Evolutionary conservation across 2,329 filamentous ascomycete genomes (phyloP).

Genomic region (Rhynchosporium agropyri): DNA sequence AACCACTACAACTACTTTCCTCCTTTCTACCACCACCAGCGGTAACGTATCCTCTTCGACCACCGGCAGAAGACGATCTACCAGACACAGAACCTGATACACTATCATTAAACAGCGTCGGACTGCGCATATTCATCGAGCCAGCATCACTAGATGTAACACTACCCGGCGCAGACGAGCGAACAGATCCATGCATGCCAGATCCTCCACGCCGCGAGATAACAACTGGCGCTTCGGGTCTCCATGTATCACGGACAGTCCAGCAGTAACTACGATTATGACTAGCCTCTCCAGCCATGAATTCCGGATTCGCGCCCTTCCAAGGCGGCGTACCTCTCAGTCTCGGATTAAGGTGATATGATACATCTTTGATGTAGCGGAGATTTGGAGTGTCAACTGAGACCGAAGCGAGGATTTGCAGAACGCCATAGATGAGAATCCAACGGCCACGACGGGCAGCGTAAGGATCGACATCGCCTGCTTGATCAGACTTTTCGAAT

Average conservation of each 20-base stretch:
- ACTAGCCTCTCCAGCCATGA: constrained; percentile 34
- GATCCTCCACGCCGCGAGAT: constrained; percentile 7
- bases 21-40: not conserved
- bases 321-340: constrained; percentile 58
- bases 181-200: constrained; percentile 6
- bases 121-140: constrained; percentile 20
- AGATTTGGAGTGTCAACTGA: constrained; percentile 59
- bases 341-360: constrained; percentile 59
- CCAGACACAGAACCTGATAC: constrained; percentile 7
- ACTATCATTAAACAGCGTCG: constrained; percentile 15
- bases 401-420: constrained; percentile 62
- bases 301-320: constrained; percentile 45
- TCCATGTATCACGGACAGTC: constrained; percentile 36
- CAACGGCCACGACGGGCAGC: constrained; percentile 61
- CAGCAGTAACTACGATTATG: constrained; percentile 42
- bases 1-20: constrained; percentile 24
- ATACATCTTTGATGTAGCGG: constrained; percentile 54
- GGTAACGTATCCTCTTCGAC: no score
- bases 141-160: constrained; percentile 23
- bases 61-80: no score
- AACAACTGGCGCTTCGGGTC: constrained; percentile 12
- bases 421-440: constrained; percentile 61
- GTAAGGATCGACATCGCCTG: constrained; percentile 55
- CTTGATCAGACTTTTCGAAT: constrained; percentile 58
- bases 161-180: constrained; percentile 15